phyloP scores from a whole-genome alignment of 768 basidiomycete genomes.

The Lanmaoa rubissima region DNA sequence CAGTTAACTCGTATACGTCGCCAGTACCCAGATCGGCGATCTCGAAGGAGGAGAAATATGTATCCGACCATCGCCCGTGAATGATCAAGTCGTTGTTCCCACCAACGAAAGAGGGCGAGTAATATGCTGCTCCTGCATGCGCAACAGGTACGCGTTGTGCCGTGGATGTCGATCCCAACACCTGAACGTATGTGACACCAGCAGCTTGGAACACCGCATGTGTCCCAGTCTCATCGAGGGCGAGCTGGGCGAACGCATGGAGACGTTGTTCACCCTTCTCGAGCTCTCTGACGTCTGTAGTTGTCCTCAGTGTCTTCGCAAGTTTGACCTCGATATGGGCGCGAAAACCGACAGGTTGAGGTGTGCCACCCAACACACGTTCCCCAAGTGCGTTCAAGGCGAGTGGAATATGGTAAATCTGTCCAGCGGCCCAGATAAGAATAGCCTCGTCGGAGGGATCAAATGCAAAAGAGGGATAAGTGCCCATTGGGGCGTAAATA shows the following conservation, averaged over 20 bases:
- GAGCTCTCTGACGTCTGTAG: constrained; percentile 49
- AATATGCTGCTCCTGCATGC: constrained; percentile 50
- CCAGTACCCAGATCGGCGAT: constrained; percentile 50
- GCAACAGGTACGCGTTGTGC: constrained; percentile 48
- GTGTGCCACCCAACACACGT: constrained; percentile 38
- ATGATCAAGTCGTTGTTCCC: constrained; percentile 47
- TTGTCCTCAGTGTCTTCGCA: constrained; percentile 53
- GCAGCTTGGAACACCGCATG: constrained; percentile 67
- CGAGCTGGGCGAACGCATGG: constrained; percentile 59
- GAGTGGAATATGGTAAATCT: constrained; percentile 63
- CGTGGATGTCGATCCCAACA: constrained; percentile 23
- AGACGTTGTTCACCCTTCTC: constrained; percentile 59
- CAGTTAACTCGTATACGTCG: constrained; percentile 47
- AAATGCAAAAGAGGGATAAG: constrained; percentile 75
- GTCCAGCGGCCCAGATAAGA: constrained; percentile 73
- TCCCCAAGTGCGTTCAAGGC: constrained; percentile 42
- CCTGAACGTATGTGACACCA: constrained; percentile 38
- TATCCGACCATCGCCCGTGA: constrained; percentile 69
- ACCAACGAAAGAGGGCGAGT: constrained; percentile 58
- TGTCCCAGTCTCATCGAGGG: constrained; percentile 51
- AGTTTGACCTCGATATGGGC: constrained; percentile 64
- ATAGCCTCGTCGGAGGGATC: constrained; percentile 33
- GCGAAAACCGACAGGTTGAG: constrained; percentile 53
- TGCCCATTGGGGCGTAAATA: constrained; percentile 75
- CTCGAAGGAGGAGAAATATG: constrained; percentile 61